Evolutionary conservation across 2,329 filamentous ascomycete genomes (phyloP).

Genomic region (Fusarium sp.): DNA sequence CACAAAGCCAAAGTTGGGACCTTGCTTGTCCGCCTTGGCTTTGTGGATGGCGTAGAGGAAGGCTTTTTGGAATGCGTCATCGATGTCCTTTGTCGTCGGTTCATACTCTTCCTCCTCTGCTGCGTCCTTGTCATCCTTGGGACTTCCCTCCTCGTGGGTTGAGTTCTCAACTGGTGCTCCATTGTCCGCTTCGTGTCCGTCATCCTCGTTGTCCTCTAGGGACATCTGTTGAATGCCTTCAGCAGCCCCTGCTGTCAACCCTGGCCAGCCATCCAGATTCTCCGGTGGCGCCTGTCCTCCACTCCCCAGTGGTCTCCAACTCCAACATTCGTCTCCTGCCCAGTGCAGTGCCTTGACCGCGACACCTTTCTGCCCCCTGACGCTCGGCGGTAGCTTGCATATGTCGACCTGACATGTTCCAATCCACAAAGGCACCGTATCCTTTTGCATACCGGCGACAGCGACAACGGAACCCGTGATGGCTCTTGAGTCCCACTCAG

Average conservation of each 20-base stretch:
- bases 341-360: conserved; percentile 40
- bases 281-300: conserved; percentile 36
- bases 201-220: background rate
- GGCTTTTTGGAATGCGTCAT: conserved; percentile 34
- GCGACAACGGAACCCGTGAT: conserved; percentile 36
- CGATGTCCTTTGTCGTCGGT: conserved; percentile 37
- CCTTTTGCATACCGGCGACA: conserved; percentile 36
- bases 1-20: conserved; percentile 32
- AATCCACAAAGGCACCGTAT: conserved; percentile 39
- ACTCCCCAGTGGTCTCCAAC: conserved; percentile 37
- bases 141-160: background rate
- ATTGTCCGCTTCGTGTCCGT: background rate
- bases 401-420: conserved; percentile 38
- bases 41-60: conserved; percentile 38
- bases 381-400: conserved; percentile 15
- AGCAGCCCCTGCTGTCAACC: conserved; percentile 6
- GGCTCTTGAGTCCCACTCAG: conserved; percentile 35
- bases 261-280: conserved; percentile 29
- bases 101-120: conserved; percentile 28
- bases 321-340: conserved; percentile 41
- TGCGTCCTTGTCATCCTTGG: background rate
- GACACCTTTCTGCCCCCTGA: conserved; percentile 36
- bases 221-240: background rate
- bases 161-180: background rate
- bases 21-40: conserved; percentile 24